A percentile compares a stretch with the other conserved stretches of the same genome.
Evolutionary conservation across 1,284 basidiomycete species (phyloP).

Genomic region (Puccinia hordei): DNA sequence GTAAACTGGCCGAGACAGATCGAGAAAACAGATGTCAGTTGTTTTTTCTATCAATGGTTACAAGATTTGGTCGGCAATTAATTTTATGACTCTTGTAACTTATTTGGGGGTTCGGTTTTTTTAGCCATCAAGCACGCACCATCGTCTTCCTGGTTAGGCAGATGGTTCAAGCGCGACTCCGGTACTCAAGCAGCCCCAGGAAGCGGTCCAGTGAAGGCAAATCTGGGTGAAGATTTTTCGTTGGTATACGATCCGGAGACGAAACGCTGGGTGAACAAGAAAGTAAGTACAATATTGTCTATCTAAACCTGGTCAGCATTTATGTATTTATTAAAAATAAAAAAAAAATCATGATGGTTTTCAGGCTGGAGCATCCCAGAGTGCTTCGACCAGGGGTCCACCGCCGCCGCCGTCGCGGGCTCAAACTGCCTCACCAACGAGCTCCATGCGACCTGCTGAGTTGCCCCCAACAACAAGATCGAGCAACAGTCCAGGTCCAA

Average conservation of each 20-base stretch:
- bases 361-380: constrained; percentile 62
- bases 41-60: background rate
- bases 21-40: constrained; percentile 22
- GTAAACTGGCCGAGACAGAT: background rate
- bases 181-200: constrained; percentile 59
- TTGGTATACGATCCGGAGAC: constrained; percentile 94
- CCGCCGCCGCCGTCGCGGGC: constrained; percentile 64
- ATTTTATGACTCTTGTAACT: background rate
- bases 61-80: background rate
- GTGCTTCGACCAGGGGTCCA: constrained; percentile 63
- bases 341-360: background rate
- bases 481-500: background rate
- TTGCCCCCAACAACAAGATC: background rate
- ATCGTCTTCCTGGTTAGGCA: constrained; percentile 71
- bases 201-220: constrained; percentile 78
- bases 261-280: constrained; percentile 95
- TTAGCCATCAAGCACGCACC: constrained; percentile 54
- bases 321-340: background rate
- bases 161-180: constrained; percentile 63
- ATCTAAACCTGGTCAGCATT: background rate
- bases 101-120: background rate
- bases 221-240: constrained; percentile 83
- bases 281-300: constrained; percentile 64
- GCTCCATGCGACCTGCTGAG: constrained; percentile 55
- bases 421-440: constrained; percentile 76